phyloP scores from a whole-genome alignment of 805 yeast species.

The Yarrowia osloensis region DNA sequence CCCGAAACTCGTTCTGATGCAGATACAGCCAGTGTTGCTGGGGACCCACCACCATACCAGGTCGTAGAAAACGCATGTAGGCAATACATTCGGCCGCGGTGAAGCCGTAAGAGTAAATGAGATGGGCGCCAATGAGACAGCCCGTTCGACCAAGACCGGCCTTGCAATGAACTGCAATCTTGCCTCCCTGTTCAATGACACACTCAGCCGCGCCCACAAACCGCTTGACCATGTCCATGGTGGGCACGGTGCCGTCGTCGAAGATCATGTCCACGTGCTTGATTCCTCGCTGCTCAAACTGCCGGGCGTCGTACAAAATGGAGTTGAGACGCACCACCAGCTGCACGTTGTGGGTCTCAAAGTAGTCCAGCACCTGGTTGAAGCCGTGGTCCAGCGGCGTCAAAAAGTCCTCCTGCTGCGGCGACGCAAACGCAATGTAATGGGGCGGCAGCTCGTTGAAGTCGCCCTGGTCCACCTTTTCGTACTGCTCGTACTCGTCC shows the following conservation, averaged over 20 bases:
- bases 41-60: slow-evolving; percentile 99
- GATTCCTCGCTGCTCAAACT: slow-evolving; percentile 80
- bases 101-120: slow-evolving; percentile 93
- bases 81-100: slow-evolving; percentile 97
- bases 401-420: slow-evolving; percentile 51
- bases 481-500: slow-evolving; percentile 93
- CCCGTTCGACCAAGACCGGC: slow-evolving; percentile 99
- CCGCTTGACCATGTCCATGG: slow-evolving; percentile 86
- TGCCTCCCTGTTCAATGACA: slow-evolving; percentile 80
- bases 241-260: slow-evolving; percentile 98
- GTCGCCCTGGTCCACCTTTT: slow-evolving; percentile 96
- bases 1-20: slow-evolving; percentile 93
- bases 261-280: slow-evolving; percentile 94
- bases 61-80: slow-evolving; percentile 92
- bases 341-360: slow-evolving; percentile 70
- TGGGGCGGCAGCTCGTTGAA: slow-evolving; percentile 89
- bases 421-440: slow-evolving; percentile 97
- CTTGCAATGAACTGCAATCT: slow-evolving; percentile 98
- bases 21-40: slow-evolving; percentile 98
- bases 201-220: slow-evolving; percentile 96
- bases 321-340: slow-evolving; percentile 91
- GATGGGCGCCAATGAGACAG: slow-evolving; percentile 94
- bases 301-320: slow-evolving; percentile 80
- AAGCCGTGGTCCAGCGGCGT: slow-evolving; percentile 47
- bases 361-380: slow-evolving; percentile 76